These are phyloP conservation scores for Euphorbia pulcherrima DNA, from an alignment of 345 rosid genomes.

Conservation along the genomic window DNA sequence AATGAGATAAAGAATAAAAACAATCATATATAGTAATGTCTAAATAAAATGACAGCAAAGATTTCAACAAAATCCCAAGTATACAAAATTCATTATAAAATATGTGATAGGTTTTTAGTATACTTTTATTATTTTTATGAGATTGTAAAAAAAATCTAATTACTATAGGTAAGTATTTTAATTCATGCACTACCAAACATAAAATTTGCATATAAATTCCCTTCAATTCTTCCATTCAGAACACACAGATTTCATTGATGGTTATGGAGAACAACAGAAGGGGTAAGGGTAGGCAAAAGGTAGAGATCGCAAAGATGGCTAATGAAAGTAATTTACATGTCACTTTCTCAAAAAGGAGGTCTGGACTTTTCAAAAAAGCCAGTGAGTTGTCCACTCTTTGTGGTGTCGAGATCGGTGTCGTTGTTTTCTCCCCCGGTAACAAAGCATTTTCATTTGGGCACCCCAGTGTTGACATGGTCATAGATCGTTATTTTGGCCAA, in stretches of 20 bases:
- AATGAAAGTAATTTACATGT: constrained; percentile 33
- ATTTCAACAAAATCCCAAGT: background rate
- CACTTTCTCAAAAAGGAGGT: constrained; percentile 23
- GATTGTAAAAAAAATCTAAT: constrained; percentile 16
- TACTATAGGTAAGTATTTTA: constrained; percentile 16
- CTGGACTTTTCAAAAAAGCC: constrained; percentile 30
- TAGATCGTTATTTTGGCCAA: constrained; percentile 24
- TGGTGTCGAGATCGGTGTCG: constrained; percentile 23
- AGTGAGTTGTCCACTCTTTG: constrained; percentile 27
- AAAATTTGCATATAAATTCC: constrained; percentile 11
- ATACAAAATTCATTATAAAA: background rate
- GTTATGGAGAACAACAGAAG: constrained; percentile 18
- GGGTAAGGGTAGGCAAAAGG: constrained; percentile 25
- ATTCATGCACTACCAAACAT: constrained; percentile 5
- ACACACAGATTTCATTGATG: background rate
- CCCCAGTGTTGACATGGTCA: constrained; percentile 13
- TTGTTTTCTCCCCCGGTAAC: constrained; percentile 28
- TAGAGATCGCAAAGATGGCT: constrained; percentile 26
- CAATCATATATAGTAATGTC: background rate
- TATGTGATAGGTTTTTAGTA: constrained; percentile 8
- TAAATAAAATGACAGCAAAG: background rate
- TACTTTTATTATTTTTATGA: background rate
- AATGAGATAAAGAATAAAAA: background rate
- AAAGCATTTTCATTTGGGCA: constrained; percentile 29
- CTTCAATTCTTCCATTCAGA: background rate